Evolutionary conservation across 2,329 filamentous ascomycete species (phyloP), one percentile per base, ranked within the genome.

Genomic region (Didymella segeticola): DNA sequence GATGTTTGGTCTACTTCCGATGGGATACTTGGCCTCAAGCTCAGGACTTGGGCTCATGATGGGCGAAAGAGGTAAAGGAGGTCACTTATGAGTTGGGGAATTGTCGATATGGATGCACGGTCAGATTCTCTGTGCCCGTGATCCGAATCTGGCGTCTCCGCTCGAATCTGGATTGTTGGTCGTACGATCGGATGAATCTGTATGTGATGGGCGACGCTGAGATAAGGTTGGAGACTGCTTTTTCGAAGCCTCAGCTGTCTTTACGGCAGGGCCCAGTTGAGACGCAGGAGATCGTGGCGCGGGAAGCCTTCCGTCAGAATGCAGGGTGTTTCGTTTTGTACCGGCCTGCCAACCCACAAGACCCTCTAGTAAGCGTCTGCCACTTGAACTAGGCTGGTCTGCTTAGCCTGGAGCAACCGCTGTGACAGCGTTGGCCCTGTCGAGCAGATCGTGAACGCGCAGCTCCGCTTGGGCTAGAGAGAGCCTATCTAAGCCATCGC

Each of bases 1-100:
- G 52, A 79, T 78, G 2, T 62, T 58, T 19, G 79, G 72, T 37
- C 55, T 61, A 10, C 69, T 69, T 19, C 75, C 74, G 3, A 70
- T 51, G 3, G 63, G 64, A 34, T 76, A 77, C 33, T 63, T 68
- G 5, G 52, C 36, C 23, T 51, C 49, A 27, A 72, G 41, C 1
- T 60, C 59, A 11, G 46, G 29, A 12, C 41, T 50, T 31, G 52
- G 19, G 25, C 43, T 38, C 56, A 62, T 61, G 42, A 41, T 53
- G 29, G 17, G 34, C 29, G n/a, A 36, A n/a, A 11, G 43, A 4
- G 7, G 15, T 31, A 7, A 34, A 29, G 15, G 29, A 33, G 20
- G 17, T 42, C 27, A 30, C 23, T 17, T 14, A 27, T 30, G 27
- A 12, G 15, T 34, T 8, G 3, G 12, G 17, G 4, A 14, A 30